These are phyloP conservation scores for Striga hermonthica DNA, from an alignment of 305 asterid genomes.

Conservation along the genomic window DNA sequence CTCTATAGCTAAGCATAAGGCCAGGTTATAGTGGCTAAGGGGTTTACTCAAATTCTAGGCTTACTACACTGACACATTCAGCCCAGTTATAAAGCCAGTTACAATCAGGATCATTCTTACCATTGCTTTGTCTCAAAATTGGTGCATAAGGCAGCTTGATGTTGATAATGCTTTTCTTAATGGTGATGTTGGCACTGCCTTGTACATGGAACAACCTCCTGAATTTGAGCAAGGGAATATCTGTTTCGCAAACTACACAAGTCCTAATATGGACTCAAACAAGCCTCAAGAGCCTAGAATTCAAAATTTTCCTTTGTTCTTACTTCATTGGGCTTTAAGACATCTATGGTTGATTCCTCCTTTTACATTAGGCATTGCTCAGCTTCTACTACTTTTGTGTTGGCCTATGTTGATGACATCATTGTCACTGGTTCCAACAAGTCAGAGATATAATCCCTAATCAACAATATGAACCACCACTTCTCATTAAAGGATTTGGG, in stretches of 20 bases:
- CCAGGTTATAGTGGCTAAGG: not conserved
- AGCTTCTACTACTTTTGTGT: not conserved
- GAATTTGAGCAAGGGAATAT: not conserved
- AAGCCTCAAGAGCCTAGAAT: not conserved
- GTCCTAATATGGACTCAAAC: not conserved
- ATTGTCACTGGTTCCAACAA: not conserved
- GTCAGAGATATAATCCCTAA: not conserved
- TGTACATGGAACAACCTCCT: not conserved
- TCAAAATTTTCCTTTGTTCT: not conserved
- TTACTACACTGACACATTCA: not conserved
- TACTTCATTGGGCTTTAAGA: not conserved
- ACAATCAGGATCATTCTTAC: not conserved
- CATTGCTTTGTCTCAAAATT: not conserved
- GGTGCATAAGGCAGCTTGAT: not conserved
- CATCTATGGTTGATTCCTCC: not conserved
- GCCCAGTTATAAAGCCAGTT: not conserved
- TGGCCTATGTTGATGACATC: not conserved
- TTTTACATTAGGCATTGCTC: not conserved
- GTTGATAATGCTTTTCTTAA: not conserved
- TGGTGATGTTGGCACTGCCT: not conserved
- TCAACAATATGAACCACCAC: not conserved
- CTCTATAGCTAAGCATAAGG: not conserved
- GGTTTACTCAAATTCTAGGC: not conserved
- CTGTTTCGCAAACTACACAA: not conserved
- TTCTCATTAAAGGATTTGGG: not conserved